Evolutionary conservation across 2,329 filamentous ascomycete species (phyloP).

Genomic region (Colletotrichum sp.): DNA sequence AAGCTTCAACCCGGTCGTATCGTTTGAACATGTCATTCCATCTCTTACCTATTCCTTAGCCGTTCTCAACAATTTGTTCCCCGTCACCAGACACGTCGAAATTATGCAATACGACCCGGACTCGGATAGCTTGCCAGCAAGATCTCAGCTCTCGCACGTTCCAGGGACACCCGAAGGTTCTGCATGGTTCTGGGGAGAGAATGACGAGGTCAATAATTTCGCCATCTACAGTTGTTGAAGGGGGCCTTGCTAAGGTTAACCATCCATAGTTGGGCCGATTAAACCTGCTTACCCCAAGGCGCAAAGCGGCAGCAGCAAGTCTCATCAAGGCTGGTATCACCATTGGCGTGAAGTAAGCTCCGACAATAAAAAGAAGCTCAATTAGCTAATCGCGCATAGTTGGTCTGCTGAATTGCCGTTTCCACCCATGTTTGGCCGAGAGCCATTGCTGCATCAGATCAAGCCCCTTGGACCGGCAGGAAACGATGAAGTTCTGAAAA

Average conservation of each 20-base stretch:
- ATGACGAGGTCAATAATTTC: neutral
- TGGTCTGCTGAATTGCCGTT: neutral
- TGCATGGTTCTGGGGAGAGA: neutral
- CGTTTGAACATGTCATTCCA: neutral
- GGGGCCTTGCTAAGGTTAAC: neutral
- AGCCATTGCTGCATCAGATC: neutral
- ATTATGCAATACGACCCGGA: neutral
- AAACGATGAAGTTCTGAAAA: neutral
- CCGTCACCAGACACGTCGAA: neutral
- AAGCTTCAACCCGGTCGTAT: neutral
- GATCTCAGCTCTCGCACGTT: neutral
- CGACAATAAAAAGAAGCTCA: neutral
- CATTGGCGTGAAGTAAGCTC: neutral
- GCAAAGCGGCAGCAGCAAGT: neutral
- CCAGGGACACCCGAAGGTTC: neutral
- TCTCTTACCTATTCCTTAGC: fast-evolving
- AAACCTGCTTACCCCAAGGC: neutral
- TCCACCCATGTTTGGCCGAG: neutral
- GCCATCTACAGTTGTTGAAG: neutral
- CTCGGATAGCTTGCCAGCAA: neutral
- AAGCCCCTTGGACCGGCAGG: neutral
- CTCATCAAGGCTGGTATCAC: neutral
- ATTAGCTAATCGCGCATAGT: neutral
- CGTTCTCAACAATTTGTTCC: neutral
- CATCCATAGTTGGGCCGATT: neutral